Base-by-base conservation (phyloP, 192 early-diverging fungal species). In the Mortierella claussenii region DNA sequence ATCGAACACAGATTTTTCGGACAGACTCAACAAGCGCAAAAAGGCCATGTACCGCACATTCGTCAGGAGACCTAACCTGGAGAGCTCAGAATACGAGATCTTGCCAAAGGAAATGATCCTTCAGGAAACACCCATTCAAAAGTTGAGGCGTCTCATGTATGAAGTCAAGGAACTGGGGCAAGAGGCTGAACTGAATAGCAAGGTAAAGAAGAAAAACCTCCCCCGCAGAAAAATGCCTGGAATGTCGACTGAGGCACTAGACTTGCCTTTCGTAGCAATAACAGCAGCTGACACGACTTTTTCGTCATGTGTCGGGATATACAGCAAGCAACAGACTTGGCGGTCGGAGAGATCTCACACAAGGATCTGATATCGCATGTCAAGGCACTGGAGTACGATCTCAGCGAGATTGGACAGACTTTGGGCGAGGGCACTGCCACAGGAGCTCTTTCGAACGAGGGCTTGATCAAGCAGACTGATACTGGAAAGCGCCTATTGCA, bases 81-180 rank as follows among this genome's bases (percentile, higher is more conserved):
- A 86, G 33, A 84, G 85, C 36, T 69, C 65, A 26, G 84, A 85
- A 57, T 85, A 82, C 59, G 85, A 87, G 54, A 83, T 89, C 40
- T 27, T 87, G 40, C 83, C 86, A 12, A 85, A 82, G 59, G 80
- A 84, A 2, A 56, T 79, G 42, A 50, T 64, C 33, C 69, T 90
- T 27, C 75, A 79, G 31, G 95, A 97, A 68, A 95, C 92, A 1
- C 79, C 87, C 21, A 64, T 92, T 33, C 91, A 97, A 68, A 85
- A 88, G 60, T 71, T 94, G 23, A 84, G 91, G 26, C 83, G 95
- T 15, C 87, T 97, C 37, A 85, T 92, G 64, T 90, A 84, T 60
- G 95, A 97, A 70, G 89, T 92, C 10, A 90, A 95, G 60, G 93
- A 97, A 55, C 87, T 97, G 4, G 79, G 73, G 20, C 85, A 88